phyloP scores from a whole-genome alignment of 169 alveolate species.

The Theileria equi region DNA sequence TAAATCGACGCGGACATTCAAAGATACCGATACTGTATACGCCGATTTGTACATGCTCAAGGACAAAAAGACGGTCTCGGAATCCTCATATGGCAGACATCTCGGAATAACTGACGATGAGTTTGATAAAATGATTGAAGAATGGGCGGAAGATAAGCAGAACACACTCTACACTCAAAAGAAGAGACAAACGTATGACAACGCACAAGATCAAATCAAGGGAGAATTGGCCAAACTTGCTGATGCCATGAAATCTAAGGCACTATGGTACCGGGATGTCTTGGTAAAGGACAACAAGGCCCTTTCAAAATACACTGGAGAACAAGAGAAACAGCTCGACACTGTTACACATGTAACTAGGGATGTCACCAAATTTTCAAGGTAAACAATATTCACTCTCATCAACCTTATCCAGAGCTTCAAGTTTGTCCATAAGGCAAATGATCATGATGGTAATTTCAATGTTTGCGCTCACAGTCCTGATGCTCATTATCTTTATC shows the following conservation, averaged over 20 bases:
- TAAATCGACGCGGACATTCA: not conserved
- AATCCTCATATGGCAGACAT: constrained; percentile 14
- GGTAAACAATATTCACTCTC: not conserved
- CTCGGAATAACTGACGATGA: constrained; percentile 51
- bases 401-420: constrained; percentile 19
- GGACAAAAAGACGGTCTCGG: not conserved
- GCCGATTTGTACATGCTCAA: constrained; percentile 22
- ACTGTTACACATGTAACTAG: constrained; percentile 51
- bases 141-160: constrained; percentile 63
- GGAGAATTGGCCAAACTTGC: constrained; percentile 62
- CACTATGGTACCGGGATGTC: constrained; percentile 55
- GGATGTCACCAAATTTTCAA: constrained; percentile 23
- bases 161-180: not conserved
- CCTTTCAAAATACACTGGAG: constrained; percentile 36
- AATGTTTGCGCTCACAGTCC: constrained; percentile 14
- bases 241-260: constrained; percentile 64
- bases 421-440: constrained; percentile 35
- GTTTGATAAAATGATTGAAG: constrained; percentile 52
- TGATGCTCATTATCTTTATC: constrained; percentile 52
- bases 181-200: constrained; percentile 8
- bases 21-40: not conserved
- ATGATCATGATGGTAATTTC: constrained; percentile 48
- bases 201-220: constrained; percentile 42
- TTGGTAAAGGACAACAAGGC: constrained; percentile 63
- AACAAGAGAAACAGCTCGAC: constrained; percentile 66